These are phyloP conservation scores for Suillus lakei DNA, from an alignment of 768 basidiomycete genomes.

Conservation along the genomic window DNA sequence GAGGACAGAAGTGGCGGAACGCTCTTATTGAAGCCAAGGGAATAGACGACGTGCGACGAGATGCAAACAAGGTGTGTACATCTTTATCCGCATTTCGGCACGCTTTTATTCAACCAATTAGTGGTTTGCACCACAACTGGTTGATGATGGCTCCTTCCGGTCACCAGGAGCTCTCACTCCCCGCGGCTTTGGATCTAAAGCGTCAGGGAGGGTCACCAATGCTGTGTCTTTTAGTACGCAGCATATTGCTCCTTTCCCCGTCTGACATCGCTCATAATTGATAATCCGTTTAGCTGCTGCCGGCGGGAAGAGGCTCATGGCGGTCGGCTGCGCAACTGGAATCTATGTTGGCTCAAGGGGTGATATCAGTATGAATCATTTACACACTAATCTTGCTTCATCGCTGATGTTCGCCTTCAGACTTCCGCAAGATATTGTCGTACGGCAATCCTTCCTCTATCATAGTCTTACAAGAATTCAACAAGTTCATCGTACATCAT, in stretches of 20 bases:
- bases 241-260: not conserved
- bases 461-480: conserved; percentile 61
- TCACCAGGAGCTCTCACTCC: conserved; percentile 42
- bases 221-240: conserved; percentile 69
- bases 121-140: conserved; percentile 67
- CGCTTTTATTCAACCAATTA: conserved; percentile 33
- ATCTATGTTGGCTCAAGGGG: conserved; percentile 67
- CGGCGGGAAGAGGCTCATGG: conserved; percentile 60
- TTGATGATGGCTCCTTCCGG: conserved; percentile 70
- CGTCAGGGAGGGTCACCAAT: conserved; percentile 62
- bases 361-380: conserved; percentile 51
- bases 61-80: conserved; percentile 68
- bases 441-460: conserved; percentile 56
- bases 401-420: conserved; percentile 39
- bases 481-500: conserved; percentile 70
- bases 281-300: conserved; percentile 41
- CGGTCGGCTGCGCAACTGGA: conserved; percentile 68
- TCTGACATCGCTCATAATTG: not conserved
- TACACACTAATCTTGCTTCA: not conserved
- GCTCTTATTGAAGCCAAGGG: conserved; percentile 65
- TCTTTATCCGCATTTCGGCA: not conserved
- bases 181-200: conserved; percentile 33
- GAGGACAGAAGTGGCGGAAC: conserved; percentile 69
- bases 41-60: conserved; percentile 66
- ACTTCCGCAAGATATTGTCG: conserved; percentile 60